phyloP scores from a whole-genome alignment of 2,329 filamentous ascomycete genomes.

The Emydomyces testavorans region DNA sequence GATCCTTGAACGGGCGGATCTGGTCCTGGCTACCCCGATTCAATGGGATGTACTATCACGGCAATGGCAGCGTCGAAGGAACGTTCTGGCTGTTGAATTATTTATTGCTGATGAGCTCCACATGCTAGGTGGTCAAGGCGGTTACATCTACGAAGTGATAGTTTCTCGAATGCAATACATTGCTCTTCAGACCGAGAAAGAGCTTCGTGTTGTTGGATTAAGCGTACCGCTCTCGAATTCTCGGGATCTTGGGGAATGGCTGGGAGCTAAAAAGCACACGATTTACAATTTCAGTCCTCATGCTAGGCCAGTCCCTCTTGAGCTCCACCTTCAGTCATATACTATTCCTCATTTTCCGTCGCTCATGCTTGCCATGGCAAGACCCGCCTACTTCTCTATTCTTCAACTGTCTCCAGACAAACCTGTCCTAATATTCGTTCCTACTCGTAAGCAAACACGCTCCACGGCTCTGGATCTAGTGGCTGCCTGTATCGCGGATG shows the following conservation, averaged over 20 bases:
- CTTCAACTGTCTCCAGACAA: constrained; percentile 79
- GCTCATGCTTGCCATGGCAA: constrained; percentile 96
- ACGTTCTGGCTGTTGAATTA: constrained; percentile 76
- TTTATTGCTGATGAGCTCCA: constrained; percentile 95
- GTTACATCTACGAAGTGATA: constrained; percentile 88
- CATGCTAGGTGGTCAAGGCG: constrained; percentile 73
- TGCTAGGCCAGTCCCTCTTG: constrained; percentile 74
- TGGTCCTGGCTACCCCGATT: constrained; percentile 80
- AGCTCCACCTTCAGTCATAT: constrained; percentile 91
- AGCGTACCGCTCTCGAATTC: constrained; percentile 90
- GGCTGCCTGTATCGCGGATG: constrained; percentile 74
- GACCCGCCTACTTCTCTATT: constrained; percentile 81
- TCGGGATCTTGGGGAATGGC: constrained; percentile 91
- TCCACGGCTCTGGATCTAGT: constrained; percentile 77
- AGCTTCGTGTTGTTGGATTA: constrained; percentile 76
- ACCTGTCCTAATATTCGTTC: constrained; percentile 83
- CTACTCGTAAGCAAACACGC: constrained; percentile 84
- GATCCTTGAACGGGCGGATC: constrained; percentile 71
- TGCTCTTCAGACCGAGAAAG: constrained; percentile 70
- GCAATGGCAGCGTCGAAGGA: constrained; percentile 94
- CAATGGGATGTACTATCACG: constrained; percentile 96
- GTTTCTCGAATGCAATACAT: constrained; percentile 98
- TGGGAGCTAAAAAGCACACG: constrained; percentile 93
- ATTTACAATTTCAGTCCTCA: constrained; percentile 98
- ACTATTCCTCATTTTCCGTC: constrained; percentile 94